phyloP scores from a whole-genome alignment of 1,284 basidiomycete genomes.

The Ganoderma lingzhi region DNA sequence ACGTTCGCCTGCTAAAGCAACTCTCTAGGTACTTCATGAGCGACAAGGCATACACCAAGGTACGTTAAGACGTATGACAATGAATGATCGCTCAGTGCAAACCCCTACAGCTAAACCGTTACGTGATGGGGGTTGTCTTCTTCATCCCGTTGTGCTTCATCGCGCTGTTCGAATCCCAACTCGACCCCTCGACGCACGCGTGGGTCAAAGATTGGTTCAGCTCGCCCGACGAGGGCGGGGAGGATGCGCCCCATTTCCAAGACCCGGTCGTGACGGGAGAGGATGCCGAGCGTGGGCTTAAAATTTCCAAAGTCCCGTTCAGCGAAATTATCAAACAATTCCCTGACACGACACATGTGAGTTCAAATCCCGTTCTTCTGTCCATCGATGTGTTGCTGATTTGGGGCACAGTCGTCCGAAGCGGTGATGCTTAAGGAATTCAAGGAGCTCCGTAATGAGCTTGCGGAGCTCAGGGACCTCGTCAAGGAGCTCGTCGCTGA shows the following conservation, averaged over 20 bases:
- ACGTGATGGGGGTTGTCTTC: constrained; percentile 82
- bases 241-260: constrained; percentile 60
- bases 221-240: constrained; percentile 70
- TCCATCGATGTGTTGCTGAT: constrained; percentile 18
- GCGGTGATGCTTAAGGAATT: constrained; percentile 75
- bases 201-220: constrained; percentile 78
- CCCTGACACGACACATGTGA: constrained; percentile 78
- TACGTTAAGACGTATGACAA: constrained; percentile 37
- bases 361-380: constrained; percentile 34
- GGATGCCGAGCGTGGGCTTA: constrained; percentile 59
- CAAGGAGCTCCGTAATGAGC: constrained; percentile 59
- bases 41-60: constrained; percentile 62
- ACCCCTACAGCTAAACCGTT: constrained; percentile 69
- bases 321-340: constrained; percentile 78
- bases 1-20: background rate
- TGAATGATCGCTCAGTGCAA: background rate
- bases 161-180: constrained; percentile 78
- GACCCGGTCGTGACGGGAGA: constrained; percentile 72
- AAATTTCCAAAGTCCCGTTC: constrained; percentile 82
- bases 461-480: constrained; percentile 63
- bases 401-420: constrained; percentile 69
- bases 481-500: constrained; percentile 45
- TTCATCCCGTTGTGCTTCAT: constrained; percentile 80
- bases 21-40: constrained; percentile 56
- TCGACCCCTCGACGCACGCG: constrained; percentile 56